Evolutionary conservation across 768 basidiomycete genomes (phyloP).

Genomic region (Macrolepiota fuliginosa): DNA sequence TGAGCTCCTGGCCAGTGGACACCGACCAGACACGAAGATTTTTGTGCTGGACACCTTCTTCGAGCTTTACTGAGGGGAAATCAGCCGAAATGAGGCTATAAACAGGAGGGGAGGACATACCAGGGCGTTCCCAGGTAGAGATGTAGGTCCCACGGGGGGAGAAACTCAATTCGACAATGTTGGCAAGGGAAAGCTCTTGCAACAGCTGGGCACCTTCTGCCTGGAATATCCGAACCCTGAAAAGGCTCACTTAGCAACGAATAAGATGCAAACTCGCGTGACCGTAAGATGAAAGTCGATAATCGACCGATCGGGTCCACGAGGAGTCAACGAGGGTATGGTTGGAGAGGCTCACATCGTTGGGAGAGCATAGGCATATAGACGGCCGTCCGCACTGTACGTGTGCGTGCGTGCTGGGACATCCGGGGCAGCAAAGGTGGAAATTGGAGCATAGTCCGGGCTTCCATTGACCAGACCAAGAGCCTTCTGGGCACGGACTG

Average conservation of each 20-base stretch:
- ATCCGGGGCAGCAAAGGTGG: constrained; percentile 65
- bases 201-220: constrained; percentile 72
- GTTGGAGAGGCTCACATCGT: constrained; percentile 50
- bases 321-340: constrained; percentile 18
- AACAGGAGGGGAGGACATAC: constrained; percentile 31
- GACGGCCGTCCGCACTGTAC: constrained; percentile 85
- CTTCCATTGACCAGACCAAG: constrained; percentile 82
- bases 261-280: constrained; percentile 9
- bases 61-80: constrained; percentile 64
- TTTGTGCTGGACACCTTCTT: constrained; percentile 89
- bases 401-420: constrained; percentile 70
- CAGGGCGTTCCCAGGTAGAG: constrained; percentile 93
- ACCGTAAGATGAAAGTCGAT: constrained; percentile 12
- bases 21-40: constrained; percentile 91
- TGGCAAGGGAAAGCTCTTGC: constrained; percentile 70
- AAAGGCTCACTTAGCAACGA: constrained; percentile 8
- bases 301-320: constrained; percentile 16
- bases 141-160: constrained; percentile 93
- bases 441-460: constrained; percentile 67
- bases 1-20: constrained; percentile 83
- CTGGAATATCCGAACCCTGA: constrained; percentile 74
- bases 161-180: constrained; percentile 82
- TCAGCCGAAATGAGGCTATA: not conserved
- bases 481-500: constrained; percentile 94
- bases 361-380: constrained; percentile 83